Base-by-base conservation (phyloP, 768 basidiomycete genomes). In the Suillus sp. region DNA sequence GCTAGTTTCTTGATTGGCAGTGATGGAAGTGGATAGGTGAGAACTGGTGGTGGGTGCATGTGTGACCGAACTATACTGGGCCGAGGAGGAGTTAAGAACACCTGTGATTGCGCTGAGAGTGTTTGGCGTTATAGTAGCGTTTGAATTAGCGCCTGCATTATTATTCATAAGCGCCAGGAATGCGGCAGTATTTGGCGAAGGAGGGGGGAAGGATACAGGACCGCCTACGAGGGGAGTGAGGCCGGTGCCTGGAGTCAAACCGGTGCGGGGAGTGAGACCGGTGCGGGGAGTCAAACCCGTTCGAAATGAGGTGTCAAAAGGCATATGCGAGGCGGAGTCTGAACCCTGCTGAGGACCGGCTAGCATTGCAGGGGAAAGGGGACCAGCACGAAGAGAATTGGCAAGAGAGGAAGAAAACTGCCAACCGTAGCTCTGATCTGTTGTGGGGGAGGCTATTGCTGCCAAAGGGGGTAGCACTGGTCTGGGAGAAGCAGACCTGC, bases 331-430 rank as follows among this genome's bases (percentile, higher is more conserved):
- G 27, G 74, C 70, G n/a, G 71, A 69, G 72, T 70, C 82, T 38
- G 76, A 77, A 59, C 78, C 67, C 54, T 81, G 81, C 73, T 87
- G 88, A 4, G 95, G 96, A 10, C 92, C 96, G 32, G 93, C 87
- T 64, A 97, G 89, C 93, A 98, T 96, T 61, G 96, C 95, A 35
- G 96, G 96, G 6, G 93, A 95, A 61, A 99, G 88, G 1, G 96
- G 96, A 4, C 96, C 96, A 0, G 95, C 85, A 53, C 96, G 88
- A 38, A 99, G 86, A 2, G 93, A 95, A 75, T 91, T 91, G 48
- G 81, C 77, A 56, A 89, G 78, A 48, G 87, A 81, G 16, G 83
- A 75, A 47, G 84, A 81, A 72, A 87, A 87, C 40, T 80, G 83
- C 92, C 94, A 87, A 62, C 74, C 75, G 63, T 84, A 84, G 27